Percentiles rank a stretch among this genome's conserved stretches.
Conservation (phyloP, 441 rosid species). For the Adansonia madagascariensis region DNA sequence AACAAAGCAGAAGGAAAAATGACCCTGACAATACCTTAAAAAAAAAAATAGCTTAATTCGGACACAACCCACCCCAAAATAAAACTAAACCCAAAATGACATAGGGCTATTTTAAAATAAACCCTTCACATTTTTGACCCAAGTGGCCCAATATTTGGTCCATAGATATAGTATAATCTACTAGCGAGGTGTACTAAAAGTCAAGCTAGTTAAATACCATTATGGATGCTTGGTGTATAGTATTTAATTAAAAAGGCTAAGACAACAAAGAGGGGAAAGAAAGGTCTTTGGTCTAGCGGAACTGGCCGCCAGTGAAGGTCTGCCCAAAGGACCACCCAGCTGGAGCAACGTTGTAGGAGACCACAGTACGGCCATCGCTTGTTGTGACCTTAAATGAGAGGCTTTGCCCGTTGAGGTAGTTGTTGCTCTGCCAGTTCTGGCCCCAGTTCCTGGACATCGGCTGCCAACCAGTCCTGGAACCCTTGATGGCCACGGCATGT, state of each 20-base stretch:
- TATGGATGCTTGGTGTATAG: neutral
- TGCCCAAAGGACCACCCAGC: slow-evolving; percentile 69
- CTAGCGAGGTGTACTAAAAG: slow-evolving; percentile 21
- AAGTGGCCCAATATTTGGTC: neutral
- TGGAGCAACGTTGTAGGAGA: slow-evolving; percentile 62
- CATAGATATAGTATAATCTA: slow-evolving; percentile 10
- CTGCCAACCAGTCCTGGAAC: slow-evolving; percentile 66
- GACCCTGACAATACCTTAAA: neutral
- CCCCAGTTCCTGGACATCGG: slow-evolving; percentile 83
- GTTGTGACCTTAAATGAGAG: slow-evolving; percentile 70
- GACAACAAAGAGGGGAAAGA: neutral
- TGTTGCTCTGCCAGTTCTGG: slow-evolving; percentile 82
- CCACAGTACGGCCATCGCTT: slow-evolving; percentile 57
- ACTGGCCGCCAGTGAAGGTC: slow-evolving; percentile 79
- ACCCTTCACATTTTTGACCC: slow-evolving; percentile 37
- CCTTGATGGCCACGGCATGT: slow-evolving; percentile 58
- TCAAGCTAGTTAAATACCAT: slow-evolving; percentile 15
- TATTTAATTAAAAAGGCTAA: neutral
- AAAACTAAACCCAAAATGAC: slow-evolving; percentile 29
- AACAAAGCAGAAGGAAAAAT: neutral
- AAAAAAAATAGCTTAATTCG: slow-evolving; percentile 2
- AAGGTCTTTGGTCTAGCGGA: slow-evolving; percentile 40
- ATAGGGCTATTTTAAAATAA: slow-evolving; percentile 39
- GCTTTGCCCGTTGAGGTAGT: slow-evolving; percentile 63
- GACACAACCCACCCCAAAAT: neutral